These are phyloP conservation scores for Mycena galericulata DNA, from an alignment of 768 basidiomycete genomes.

Conservation along the genomic window DNA sequence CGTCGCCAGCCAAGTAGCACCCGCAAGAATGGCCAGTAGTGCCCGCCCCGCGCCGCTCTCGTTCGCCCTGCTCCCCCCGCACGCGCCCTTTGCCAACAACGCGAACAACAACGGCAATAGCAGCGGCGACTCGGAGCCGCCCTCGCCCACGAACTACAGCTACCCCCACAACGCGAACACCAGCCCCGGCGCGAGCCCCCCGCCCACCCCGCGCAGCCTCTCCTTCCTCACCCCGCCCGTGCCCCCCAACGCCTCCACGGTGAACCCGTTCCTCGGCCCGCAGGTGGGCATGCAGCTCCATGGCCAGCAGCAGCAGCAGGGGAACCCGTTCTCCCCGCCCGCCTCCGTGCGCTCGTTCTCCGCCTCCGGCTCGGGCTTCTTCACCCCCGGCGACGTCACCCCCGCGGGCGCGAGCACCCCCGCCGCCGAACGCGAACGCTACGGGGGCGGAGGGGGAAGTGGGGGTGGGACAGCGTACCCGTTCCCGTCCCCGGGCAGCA, in stretches of 20 bases:
- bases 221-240: constrained; percentile 45
- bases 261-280: constrained; percentile 36
- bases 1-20: too few species aligned
- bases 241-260: background rate
- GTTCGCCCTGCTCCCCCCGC: constrained; percentile 18
- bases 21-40: background rate
- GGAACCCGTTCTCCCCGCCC: constrained; percentile 67
- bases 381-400: constrained; percentile 28
- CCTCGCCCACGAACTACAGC: too few species aligned
- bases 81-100: constrained; percentile 40
- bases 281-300: constrained; percentile 16
- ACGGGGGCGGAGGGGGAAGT: too few species aligned
- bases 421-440: too few species aligned
- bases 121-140: constrained; percentile 41
- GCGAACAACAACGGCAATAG: too few species aligned
- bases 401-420: constrained; percentile 13
- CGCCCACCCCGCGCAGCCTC: constrained; percentile 52
- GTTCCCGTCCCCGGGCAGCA: constrained; percentile 20
- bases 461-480: constrained; percentile 19
- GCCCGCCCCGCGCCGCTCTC: constrained; percentile 29
- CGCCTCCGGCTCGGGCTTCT: constrained; percentile 38
- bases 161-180: too few species aligned
- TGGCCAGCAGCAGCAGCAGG: background rate
- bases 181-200: background rate
- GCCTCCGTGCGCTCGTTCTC: constrained; percentile 60